phyloP scores from a whole-genome alignment of 306 rosid genomes.

The Sicyos edulis region DNA sequence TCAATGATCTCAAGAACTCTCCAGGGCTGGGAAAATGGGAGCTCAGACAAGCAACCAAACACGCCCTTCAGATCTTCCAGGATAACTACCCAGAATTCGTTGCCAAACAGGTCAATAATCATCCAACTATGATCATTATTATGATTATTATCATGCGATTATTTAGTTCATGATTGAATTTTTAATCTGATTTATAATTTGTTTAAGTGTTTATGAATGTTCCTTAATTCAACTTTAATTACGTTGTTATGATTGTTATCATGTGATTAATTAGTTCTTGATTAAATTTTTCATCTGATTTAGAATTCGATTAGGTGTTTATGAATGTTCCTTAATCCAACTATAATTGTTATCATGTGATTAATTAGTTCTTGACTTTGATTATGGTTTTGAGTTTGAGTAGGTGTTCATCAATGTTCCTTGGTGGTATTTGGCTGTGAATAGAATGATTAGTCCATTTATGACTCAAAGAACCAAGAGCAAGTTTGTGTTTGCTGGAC shows the following conservation, averaged over 20 bases:
- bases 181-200: too few species aligned
- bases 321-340: neutral
- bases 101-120: constrained; percentile 53
- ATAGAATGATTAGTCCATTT: constrained; percentile 64
- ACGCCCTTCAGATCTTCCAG: constrained; percentile 58
- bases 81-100: constrained; percentile 73
- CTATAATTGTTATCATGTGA: neutral
- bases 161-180: too few species aligned
- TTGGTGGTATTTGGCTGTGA: constrained; percentile 76
- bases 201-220: too few species aligned
- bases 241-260: too few species aligned
- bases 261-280: neutral
- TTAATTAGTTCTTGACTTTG: neutral
- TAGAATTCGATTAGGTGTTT: neutral
- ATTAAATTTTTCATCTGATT: neutral
- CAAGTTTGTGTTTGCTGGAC: constrained; percentile 69
- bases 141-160: neutral
- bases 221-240: too few species aligned
- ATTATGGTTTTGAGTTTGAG: neutral
- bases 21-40: constrained; percentile 65
- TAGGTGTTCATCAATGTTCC: constrained; percentile 81
- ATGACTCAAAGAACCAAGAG: constrained; percentile 61
- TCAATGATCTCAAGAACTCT: constrained; percentile 59
- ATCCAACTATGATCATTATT: neutral
- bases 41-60: constrained; percentile 65